phyloP scores from a whole-genome alignment of 2,329 filamentous ascomycete genomes.

The Diaporthe vaccinii region DNA sequence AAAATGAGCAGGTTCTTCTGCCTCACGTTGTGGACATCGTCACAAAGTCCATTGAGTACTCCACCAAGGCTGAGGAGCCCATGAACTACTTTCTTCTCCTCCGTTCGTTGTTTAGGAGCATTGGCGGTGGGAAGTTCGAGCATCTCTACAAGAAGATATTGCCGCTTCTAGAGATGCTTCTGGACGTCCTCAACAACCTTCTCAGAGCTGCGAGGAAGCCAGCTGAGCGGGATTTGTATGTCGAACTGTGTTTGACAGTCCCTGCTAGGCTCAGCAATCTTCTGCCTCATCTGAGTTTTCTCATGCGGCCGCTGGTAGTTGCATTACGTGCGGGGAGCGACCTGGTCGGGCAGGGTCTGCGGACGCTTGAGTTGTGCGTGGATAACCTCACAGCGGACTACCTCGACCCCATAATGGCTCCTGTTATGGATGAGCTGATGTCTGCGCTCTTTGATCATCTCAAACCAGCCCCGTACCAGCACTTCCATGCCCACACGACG shows the following conservation, averaged over 20 bases:
- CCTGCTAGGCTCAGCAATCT: slow-evolving; percentile 94
- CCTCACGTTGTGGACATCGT: slow-evolving; percentile 98
- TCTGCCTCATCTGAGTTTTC: slow-evolving; percentile 91
- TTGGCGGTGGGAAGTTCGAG: slow-evolving; percentile 97
- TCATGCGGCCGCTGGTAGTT: slow-evolving; percentile 98
- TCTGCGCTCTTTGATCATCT: slow-evolving; percentile 96
- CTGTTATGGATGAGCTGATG: slow-evolving; percentile 99
- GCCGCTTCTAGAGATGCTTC: slow-evolving; percentile 94
- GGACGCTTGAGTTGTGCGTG: slow-evolving; percentile 95
- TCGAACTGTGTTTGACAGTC: slow-evolving; percentile 96
- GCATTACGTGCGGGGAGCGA: slow-evolving; percentile 92
- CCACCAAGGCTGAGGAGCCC: slow-evolving; percentile 94
- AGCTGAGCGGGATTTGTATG: slow-evolving; percentile 92
- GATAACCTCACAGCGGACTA: slow-evolving; percentile 99
- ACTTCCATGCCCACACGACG: slow-evolving; percentile 97
- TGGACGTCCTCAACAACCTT: slow-evolving; percentile 97
- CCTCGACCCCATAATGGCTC: slow-evolving; percentile 98
- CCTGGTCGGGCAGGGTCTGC: slow-evolving; percentile 91
- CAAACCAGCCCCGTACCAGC: slow-evolving; percentile 92
- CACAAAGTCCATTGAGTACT: slow-evolving; percentile 95
- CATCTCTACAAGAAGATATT: slow-evolving; percentile 98
- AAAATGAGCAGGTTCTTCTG: slow-evolving; percentile 95
- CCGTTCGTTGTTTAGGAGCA: slow-evolving; percentile 93
- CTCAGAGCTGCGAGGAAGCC: slow-evolving; percentile 91
- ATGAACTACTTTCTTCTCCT: slow-evolving; percentile 99